These are phyloP conservation scores for Sporobolus alterniflorus DNA, from an alignment of 202 grass and related monocot species.

Conservation along the genomic window DNA sequence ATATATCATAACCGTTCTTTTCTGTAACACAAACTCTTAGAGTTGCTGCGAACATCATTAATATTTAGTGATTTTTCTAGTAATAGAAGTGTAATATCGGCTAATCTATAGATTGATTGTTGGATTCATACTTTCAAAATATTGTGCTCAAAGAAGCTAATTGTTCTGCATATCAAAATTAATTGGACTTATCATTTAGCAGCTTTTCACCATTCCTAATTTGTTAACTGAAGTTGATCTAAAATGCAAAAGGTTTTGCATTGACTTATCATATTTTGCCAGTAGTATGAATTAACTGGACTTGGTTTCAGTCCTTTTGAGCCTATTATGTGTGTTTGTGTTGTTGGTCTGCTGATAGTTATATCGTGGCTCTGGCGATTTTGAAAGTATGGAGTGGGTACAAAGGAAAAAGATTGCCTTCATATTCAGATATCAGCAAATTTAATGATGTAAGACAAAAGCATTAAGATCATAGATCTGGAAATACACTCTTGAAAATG, in stretches of 20 bases:
- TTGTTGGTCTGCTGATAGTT: not conserved
- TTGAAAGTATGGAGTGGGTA: not conserved
- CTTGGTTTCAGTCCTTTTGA: not conserved
- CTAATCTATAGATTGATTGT: not conserved
- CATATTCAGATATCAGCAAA: not conserved
- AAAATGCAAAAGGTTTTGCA: not conserved
- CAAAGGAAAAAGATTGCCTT: not conserved
- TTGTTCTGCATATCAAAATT: not conserved
- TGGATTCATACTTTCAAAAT: not conserved
- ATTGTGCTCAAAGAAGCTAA: not conserved
- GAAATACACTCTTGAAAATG: not conserved
- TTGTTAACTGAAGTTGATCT: not conserved
- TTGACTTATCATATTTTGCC: constrained; percentile 6
- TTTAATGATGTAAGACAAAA: not conserved
- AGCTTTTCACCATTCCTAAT: not conserved
- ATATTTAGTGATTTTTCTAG: constrained; percentile 4
- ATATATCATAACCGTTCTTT: not conserved
- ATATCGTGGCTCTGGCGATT: not conserved
- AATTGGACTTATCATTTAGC: not conserved
- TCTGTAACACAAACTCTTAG: not conserved
- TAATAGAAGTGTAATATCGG: not conserved
- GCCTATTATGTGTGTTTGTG: not conserved
- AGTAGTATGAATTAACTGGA: not conserved
- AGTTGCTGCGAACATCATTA: not conserved
- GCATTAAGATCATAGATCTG: not conserved